phyloP scores from a whole-genome alignment of 441 rosid species.

The Populus hybrid region DNA sequence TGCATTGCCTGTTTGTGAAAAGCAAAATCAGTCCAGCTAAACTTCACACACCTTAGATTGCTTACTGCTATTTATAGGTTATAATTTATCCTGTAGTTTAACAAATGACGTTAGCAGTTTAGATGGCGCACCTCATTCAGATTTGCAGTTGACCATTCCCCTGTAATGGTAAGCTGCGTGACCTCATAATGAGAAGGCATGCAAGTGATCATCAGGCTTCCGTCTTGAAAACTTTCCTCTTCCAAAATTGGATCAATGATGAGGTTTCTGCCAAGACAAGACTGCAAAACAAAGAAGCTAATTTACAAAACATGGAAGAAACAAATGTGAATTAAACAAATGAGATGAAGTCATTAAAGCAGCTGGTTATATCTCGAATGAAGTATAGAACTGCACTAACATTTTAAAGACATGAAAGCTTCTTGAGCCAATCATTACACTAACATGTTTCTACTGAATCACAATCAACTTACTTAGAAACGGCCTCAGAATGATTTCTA shows the following conservation, averaged over 20 bases:
- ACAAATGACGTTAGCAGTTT: neutral
- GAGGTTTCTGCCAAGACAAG: constrained; percentile 62
- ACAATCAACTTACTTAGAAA: no score
- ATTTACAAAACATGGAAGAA: no score
- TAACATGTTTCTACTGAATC: no score
- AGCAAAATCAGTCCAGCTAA: constrained; percentile 3
- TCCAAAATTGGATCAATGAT: constrained; percentile 68
- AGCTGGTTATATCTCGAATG: no score
- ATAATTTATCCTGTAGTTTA: neutral
- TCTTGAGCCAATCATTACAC: no score
- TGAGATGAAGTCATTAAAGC: no score
- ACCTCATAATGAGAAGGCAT: constrained; percentile 80
- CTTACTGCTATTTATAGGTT: neutral
- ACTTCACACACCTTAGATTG: neutral
- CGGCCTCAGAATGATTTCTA: no score
- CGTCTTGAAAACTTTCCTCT: constrained; percentile 82
- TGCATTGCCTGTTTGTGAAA: constrained; percentile 62
- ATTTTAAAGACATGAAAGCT: no score
- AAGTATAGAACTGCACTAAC: no score
- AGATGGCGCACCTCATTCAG: constrained; percentile 54
- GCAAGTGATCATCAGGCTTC: constrained; percentile 63
- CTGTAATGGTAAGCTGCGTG: constrained; percentile 69
- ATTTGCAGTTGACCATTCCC: constrained; percentile 73
- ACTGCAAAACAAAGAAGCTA: constrained; percentile 32
- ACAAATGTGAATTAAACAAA: no score